A percentile compares a stretch with the other conserved stretches of the same genome.
These are phyloP conservation scores for Penicillium freii DNA, from an alignment of 2,329 filamentous ascomycete genomes.

Conservation along the genomic window DNA sequence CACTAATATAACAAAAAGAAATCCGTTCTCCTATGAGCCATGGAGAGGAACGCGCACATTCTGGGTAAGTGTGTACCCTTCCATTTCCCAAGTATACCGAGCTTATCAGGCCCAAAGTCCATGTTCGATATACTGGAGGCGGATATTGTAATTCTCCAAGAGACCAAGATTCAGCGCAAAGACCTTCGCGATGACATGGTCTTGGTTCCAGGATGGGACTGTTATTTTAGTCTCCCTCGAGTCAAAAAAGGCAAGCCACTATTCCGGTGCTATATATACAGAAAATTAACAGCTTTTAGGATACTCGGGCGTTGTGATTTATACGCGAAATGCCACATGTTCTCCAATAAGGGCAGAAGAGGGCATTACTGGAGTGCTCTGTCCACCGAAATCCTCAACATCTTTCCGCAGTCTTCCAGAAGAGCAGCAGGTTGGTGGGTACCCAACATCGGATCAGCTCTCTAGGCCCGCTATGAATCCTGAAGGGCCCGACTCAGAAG, in stretches of 20 bases:
- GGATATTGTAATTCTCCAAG: conserved; percentile 93
- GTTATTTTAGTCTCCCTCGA: conserved; percentile 88
- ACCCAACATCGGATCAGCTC: conserved; percentile 70
- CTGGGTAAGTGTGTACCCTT: conserved; percentile 50
- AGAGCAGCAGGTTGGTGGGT: conserved; percentile 81
- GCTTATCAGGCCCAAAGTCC: conserved; percentile 49
- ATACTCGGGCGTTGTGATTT: conserved; percentile 93
- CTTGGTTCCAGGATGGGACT: conserved; percentile 89
- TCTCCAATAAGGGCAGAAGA: conserved; percentile 88
- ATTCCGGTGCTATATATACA: background rate
- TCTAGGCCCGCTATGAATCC: background rate
- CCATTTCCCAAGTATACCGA: background rate
- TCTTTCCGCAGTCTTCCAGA: conserved; percentile 72
- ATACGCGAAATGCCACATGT: conserved; percentile 83
- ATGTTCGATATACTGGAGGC: conserved; percentile 95
- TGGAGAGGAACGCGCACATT: conserved; percentile 72
- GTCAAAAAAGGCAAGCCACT: conserved; percentile 75
- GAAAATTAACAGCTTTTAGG: conserved; percentile 53
- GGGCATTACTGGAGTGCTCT: conserved; percentile 81
- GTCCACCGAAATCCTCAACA: conserved; percentile 66
- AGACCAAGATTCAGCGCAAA: conserved; percentile 92
- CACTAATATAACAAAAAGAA: conserved; percentile 50
- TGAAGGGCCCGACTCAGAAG: conserved; percentile 1
- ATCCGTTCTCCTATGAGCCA: conserved; percentile 81
- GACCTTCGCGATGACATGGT: conserved; percentile 95